Conservation (phyloP, 169 alveolate genomes). For the Haemoproteus tartakovskyi region DNA sequence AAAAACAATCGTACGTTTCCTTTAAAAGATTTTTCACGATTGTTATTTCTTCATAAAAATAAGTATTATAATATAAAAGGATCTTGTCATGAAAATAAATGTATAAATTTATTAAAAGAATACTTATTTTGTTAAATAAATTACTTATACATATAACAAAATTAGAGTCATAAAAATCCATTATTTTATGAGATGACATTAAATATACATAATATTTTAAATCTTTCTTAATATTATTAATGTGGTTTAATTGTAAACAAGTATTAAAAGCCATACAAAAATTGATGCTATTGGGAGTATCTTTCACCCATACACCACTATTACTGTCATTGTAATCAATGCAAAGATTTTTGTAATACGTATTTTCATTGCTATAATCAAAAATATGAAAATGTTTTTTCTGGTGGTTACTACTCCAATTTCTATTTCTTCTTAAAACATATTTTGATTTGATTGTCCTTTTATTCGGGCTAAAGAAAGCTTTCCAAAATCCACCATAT, state of each 20-base stretch:
- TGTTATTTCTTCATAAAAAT: constrained; percentile 55
- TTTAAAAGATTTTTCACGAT: constrained; percentile 1
- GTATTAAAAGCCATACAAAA: neutral
- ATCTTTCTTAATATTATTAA: constrained; percentile 18
- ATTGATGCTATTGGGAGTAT: too few relatives aligned
- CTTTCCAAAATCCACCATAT: too few relatives aligned
- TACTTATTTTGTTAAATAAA: constrained; percentile 41
- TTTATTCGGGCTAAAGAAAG: constrained; percentile 12
- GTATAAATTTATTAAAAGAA: constrained; percentile 44
- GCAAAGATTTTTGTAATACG: neutral
- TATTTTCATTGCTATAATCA: neutral
- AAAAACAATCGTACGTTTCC: constrained; percentile 8
- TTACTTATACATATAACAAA: constrained; percentile 47
- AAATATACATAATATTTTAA: constrained; percentile 25
- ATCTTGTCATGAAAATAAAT: constrained; percentile 25
- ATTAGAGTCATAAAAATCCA: constrained; percentile 58
- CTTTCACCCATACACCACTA: neutral
- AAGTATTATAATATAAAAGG: constrained; percentile 36
- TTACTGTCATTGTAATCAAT: too few relatives aligned
- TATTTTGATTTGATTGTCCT: neutral
- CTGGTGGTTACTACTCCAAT: too few relatives aligned
- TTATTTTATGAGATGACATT: constrained; percentile 6
- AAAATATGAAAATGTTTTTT: neutral
- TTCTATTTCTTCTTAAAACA: too few relatives aligned
- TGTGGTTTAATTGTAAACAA: constrained; percentile 6